Conservation (phyloP, 1,284 basidiomycete genomes). For the Trametes pubescens region DNA sequence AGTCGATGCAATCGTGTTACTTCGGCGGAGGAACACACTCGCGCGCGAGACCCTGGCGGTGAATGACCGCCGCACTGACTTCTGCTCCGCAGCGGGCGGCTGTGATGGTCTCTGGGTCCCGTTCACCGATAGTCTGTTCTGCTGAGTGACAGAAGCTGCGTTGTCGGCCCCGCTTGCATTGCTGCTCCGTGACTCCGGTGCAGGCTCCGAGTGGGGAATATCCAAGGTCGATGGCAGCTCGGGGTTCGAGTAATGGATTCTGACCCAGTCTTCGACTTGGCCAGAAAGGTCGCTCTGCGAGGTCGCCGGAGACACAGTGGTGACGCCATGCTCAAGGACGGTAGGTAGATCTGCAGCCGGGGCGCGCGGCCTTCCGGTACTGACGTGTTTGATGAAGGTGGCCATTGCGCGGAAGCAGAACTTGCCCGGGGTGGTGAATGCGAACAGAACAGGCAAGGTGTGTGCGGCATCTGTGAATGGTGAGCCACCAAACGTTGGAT, state of each 20-base stretch:
- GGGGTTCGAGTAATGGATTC: neutral
- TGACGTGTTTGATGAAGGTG: slow-evolving; percentile 66
- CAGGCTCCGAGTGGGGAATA: slow-evolving; percentile 3
- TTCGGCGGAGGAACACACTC: slow-evolving; percentile 29
- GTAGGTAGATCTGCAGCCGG: slow-evolving; percentile 8
- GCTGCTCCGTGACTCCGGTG: neutral
- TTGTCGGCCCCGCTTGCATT: neutral
- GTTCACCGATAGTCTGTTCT: neutral
- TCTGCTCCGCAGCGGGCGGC: neutral
- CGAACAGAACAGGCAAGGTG: slow-evolving; percentile 80
- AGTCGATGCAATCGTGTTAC: neutral
- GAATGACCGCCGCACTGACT: slow-evolving; percentile 30
- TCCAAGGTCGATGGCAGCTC: neutral
- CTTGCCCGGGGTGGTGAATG: slow-evolving; percentile 85
- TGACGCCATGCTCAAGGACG: slow-evolving; percentile 22
- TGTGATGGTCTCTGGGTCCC: neutral
- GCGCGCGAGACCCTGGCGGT: slow-evolving; percentile 36
- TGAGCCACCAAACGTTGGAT: neutral
- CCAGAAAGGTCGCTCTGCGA: slow-evolving; percentile 14
- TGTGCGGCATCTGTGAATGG: slow-evolving; percentile 68
- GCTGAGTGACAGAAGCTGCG: neutral
- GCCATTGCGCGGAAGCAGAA: slow-evolving; percentile 81
- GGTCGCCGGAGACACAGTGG: slow-evolving; percentile 25
- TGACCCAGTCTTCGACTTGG: neutral
- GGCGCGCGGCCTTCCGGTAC: slow-evolving; percentile 53